Percentiles rank a stretch among this genome's conserved stretches.
phyloP scores from a whole-genome alignment of 2,329 filamentous ascomycete species.

The Lecanicillium sp. region DNA sequence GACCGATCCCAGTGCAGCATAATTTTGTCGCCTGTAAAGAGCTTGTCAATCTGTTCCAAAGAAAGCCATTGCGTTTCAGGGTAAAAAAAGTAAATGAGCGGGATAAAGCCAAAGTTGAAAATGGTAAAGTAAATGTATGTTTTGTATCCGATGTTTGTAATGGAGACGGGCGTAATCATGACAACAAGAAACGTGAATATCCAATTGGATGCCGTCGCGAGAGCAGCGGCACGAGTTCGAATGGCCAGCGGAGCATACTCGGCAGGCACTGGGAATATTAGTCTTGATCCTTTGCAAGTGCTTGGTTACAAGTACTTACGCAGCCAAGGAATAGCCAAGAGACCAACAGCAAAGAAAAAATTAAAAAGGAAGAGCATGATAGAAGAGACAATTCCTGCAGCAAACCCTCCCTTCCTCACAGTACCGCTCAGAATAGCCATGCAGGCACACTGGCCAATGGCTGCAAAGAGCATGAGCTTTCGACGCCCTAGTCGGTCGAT shows the following conservation, averaged over 20 bases:
- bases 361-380: slow-evolving; percentile 36
- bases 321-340: slow-evolving; percentile 30
- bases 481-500: slow-evolving; percentile 40
- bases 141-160: slow-evolving; percentile 26
- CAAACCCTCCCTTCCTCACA: slow-evolving; percentile 26
- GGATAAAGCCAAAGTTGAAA: slow-evolving; percentile 29
- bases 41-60: slow-evolving; percentile 39
- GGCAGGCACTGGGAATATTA: slow-evolving; percentile 22
- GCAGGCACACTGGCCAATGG: slow-evolving; percentile 26
- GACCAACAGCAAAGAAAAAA: slow-evolving; percentile 32
- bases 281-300: slow-evolving; percentile 7
- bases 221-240: slow-evolving; percentile 27
- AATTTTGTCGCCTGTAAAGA: slow-evolving; percentile 25
- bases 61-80: slow-evolving; percentile 38
- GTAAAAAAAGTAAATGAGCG: slow-evolving; percentile 39
- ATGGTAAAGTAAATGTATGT: slow-evolving; percentile 29
- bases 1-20: slow-evolving; percentile 22
- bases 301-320: slow-evolving; percentile 11
- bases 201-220: slow-evolving; percentile 30
- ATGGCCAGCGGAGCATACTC: slow-evolving; percentile 33
- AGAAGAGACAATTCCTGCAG: slow-evolving; percentile 31
- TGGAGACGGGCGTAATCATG: slow-evolving; percentile 28
- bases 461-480: slow-evolving; percentile 48
- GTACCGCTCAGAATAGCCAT: slow-evolving; percentile 39
- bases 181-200: slow-evolving; percentile 25